Evolutionary conservation across 1,284 basidiomycete genomes (phyloP).

Genomic region (Leccinum pseudoinsigne): DNA sequence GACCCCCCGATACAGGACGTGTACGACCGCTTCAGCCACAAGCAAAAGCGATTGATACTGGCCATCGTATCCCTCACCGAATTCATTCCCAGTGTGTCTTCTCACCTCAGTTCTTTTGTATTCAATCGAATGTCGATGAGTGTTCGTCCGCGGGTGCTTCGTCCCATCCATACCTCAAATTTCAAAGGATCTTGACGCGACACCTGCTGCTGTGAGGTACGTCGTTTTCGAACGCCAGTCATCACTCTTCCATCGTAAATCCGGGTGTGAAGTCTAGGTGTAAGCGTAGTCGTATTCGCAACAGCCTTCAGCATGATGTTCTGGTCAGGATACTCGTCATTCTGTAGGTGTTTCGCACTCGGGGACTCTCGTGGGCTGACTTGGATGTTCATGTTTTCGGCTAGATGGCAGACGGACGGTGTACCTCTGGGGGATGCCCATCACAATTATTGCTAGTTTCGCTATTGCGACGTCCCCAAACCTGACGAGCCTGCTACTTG

Average conservation of each 20-base stretch:
- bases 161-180: conserved; percentile 50
- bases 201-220: conserved; percentile 41
- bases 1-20: conserved; percentile 23
- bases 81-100: conserved; percentile 26
- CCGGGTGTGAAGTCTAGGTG: conserved; percentile 22
- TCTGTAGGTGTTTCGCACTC: conserved; percentile 23
- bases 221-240: conserved; percentile 12
- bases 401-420: conserved; percentile 45
- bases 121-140: conserved; percentile 27
- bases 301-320: conserved; percentile 25
- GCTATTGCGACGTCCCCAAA: conserved; percentile 39
- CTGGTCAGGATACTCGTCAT: conserved; percentile 30
- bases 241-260: neutral
- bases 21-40: conserved; percentile 41
- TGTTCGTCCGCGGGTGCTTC: conserved; percentile 45
- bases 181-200: conserved; percentile 40
- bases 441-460: conserved; percentile 44
- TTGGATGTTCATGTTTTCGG: conserved; percentile 61
- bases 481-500: conserved; percentile 42
- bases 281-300: conserved; percentile 30
- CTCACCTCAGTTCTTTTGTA: neutral
- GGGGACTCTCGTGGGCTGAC: neutral
- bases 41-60: conserved; percentile 40
- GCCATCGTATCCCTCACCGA: conserved; percentile 38
- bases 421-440: conserved; percentile 47